Base-by-base conservation (phyloP, 2,329 filamentous ascomycete genomes). In the Monilinia vaccinii-corymbosi region DNA sequence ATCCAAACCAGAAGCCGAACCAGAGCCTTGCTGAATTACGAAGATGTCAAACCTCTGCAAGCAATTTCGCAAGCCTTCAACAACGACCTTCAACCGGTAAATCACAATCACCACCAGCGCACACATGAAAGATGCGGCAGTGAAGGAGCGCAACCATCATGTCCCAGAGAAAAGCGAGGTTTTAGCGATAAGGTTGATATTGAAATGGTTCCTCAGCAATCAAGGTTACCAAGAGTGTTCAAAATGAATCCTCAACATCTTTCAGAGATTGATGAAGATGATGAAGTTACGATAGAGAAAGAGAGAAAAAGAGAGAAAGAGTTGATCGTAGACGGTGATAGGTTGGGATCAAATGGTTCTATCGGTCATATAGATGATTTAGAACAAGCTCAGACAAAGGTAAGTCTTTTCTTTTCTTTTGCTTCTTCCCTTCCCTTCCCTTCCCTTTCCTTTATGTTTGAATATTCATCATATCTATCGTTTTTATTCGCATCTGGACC, bases 221-320 rank as follows among this genome's bases (percentile, higher is more conserved):
- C 18, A 28, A 52, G 10, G 25, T 6, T 28, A 28, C 25, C 25
- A n/a, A 18, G 6, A 16, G 8, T 23, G 13, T 31, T 38, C 25
- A 38, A 25, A 55, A 55, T 55, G 51, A 44, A 55, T 55, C 38
- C 13, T 18, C 51, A 44, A 23, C 51, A 51, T 40, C 23, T 58
- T 58, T 58, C 55, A 10, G 34, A 58, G 18, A 40, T n/a, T 31
- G 45, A 58, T 42, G 45, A 25, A 55, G 11, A 11, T 9, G n/a
- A 55, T 32, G 51, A 23, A 34, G 38, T 16, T 34, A n/a, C 16
- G 38, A 21, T 31, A 44, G 51, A 44, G 2, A 32, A 44, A 32
- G 38, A 14, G 28, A 16, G 25, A 18, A 14, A 44, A 38, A 44
- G 1, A 32, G 31, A 23, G 38, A 18, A 28, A 44, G 51, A 44